Base-by-base conservation (phyloP, 2,329 filamentous ascomycete genomes). In the Lasiodiplodia citricola region DNA sequence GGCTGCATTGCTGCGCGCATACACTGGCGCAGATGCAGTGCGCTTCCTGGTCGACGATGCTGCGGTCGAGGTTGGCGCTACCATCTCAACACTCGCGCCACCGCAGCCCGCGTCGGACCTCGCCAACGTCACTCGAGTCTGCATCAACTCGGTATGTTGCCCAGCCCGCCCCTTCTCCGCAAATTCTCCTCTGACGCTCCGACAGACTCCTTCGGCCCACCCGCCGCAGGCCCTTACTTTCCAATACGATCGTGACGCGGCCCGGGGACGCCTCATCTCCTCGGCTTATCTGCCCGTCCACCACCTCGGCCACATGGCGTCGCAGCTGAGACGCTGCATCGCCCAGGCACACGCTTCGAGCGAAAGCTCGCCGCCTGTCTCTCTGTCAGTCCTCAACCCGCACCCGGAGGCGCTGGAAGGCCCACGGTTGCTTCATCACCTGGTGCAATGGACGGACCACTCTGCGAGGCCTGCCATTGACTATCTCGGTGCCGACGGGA, bases 321-420 rank as follows among this genome's bases (percentile, higher is more conserved):
- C 37, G 28, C 70, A 72, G 65, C 66, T 72, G 55, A 41, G 52
- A 63, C 56, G 47, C 28, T 63, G 54, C 41, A 58, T 71, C 35
- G 25, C 25, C 41, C 52, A 51, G 52, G 65, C 68, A n/a, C 28
- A 57, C 37, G 28, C 38, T 21, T 11, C n/a, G 54, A 28, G 50
- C 44, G 35, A 54, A 28, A 37, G 3, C 21, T 23, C 18, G 57
- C 31, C 23, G 21, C 35, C 66, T 16, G n/a, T 47, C 4, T 14
- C 57, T 70, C 73, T 87, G 50, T 89, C 88, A 6, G 84, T 90
- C 72, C 77, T 88, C 66, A 92, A 92, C 76, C 79, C 83, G 52
- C 76, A 81, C 37, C 88, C 90, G 37, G 75, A 74, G 56, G 74
- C 78, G 41, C 75, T 91, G 16, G 76, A 83, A 28, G 90, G 90